Evolutionary conservation across 768 basidiomycete genomes (phyloP).

Genomic region (Suillus sp.): DNA sequence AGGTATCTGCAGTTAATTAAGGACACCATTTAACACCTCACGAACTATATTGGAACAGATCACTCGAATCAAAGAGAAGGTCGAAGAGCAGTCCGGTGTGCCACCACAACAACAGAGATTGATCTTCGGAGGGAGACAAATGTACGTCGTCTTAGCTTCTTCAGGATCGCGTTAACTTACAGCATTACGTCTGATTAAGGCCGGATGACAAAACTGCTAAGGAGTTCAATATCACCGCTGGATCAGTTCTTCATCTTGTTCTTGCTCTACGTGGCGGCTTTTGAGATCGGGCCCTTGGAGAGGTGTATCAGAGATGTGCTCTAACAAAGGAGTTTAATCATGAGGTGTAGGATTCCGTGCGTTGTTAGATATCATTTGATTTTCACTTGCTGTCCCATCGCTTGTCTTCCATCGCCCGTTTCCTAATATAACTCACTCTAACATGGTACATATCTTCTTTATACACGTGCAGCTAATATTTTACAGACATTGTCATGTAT

Average conservation of each 20-base stretch:
- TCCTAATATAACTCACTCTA: neutral
- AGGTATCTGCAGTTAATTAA: conserved; percentile 43
- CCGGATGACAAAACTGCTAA: conserved; percentile 88
- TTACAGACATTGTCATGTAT: neutral
- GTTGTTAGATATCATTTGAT: conserved; percentile 35
- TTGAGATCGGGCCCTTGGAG: conserved; percentile 33
- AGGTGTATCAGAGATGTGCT: conserved; percentile 9
- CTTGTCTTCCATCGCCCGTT: conserved; percentile 4
- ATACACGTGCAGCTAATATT: conserved; percentile 7
- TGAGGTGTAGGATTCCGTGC: conserved; percentile 24
- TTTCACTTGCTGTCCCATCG: conserved; percentile 16
- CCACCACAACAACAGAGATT: conserved; percentile 94
- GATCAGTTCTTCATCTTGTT: conserved; percentile 90
- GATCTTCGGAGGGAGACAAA: conserved; percentile 90
- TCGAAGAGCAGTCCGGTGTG: conserved; percentile 98
- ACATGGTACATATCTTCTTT: neutral
- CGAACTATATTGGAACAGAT: conserved; percentile 53
- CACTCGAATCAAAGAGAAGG: conserved; percentile 92
- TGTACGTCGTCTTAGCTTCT: conserved; percentile 54
- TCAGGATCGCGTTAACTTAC: neutral
- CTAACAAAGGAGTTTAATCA: conserved; percentile 13
- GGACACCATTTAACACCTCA: conserved; percentile 5
- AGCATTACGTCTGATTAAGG: conserved; percentile 46
- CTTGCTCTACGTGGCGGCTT: conserved; percentile 92
- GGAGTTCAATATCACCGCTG: conserved; percentile 82